These are phyloP conservation scores for Neurospora sp. DNA, from an alignment of 495 filamentous ascomycete species.

Conservation along the genomic window DNA sequence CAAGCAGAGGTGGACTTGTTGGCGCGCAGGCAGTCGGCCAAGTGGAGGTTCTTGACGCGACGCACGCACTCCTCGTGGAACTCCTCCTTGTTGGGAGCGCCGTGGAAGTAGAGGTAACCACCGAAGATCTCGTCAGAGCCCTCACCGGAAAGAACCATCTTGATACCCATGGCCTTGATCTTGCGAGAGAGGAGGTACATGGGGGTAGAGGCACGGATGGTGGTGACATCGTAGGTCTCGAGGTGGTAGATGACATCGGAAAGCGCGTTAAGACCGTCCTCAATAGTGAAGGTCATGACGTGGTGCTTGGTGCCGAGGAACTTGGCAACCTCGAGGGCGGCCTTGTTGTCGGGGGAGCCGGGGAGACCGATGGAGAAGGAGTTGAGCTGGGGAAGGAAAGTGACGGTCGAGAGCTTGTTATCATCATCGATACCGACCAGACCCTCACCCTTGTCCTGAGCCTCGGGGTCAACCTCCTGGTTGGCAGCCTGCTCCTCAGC, in stretches of 20 bases:
- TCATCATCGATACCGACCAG: slow-evolving; percentile 91
- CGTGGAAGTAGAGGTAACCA: slow-evolving; percentile 97
- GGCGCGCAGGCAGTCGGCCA: slow-evolving; percentile 89
- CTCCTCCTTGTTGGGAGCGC: slow-evolving; percentile 75
- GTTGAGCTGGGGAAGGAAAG: slow-evolving; percentile 86
- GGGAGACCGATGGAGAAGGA: slow-evolving; percentile 97
- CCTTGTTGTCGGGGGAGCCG: slow-evolving; percentile 78
- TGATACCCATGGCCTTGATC: slow-evolving; percentile 97
- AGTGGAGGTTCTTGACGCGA: slow-evolving; percentile 88
- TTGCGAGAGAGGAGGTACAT: slow-evolving; percentile 97
- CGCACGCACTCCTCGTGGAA: slow-evolving; percentile 91
- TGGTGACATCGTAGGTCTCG: slow-evolving; percentile 96
- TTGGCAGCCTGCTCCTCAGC: slow-evolving; percentile 36
- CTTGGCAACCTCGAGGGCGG: slow-evolving; percentile 80
- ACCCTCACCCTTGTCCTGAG: slow-evolving; percentile 46
- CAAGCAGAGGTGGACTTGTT: slow-evolving; percentile 99
- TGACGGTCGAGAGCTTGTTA: slow-evolving; percentile 81
- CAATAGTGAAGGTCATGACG: slow-evolving; percentile 92
- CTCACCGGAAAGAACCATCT: slow-evolving; percentile 97
- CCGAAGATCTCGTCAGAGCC: slow-evolving; percentile 97
- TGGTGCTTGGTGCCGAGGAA: slow-evolving; percentile 97
- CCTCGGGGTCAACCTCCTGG: slow-evolving; percentile 28
- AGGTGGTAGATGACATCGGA: slow-evolving; percentile 97
- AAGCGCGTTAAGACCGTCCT: slow-evolving; percentile 92
- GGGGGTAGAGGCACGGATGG: slow-evolving; percentile 93